phyloP scores from a whole-genome alignment of 495 filamentous ascomycete species.

The Neurospora pannonica region DNA sequence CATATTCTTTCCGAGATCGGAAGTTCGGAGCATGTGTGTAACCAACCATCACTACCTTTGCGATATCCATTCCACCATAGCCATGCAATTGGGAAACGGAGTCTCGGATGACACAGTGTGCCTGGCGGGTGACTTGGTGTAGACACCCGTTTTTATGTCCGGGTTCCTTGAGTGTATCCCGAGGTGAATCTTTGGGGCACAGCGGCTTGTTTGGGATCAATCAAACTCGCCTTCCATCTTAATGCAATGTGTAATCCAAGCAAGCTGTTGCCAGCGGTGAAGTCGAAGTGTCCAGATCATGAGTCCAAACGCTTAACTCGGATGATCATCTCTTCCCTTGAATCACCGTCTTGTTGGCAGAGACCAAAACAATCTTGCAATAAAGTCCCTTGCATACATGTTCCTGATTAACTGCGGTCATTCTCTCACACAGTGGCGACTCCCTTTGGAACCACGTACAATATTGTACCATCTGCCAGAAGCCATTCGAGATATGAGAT shows the following conservation, averaged over 20 bases:
- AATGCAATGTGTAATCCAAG: neutral
- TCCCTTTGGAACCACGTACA: neutral
- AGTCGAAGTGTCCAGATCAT: neutral
- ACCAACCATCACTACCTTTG: neutral
- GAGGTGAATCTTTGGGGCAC: neutral
- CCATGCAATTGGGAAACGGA: neutral
- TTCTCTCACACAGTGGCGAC: neutral
- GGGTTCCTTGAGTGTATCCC: neutral
- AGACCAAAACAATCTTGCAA: neutral
- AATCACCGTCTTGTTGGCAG: neutral
- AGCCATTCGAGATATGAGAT: neutral
- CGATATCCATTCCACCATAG: neutral
- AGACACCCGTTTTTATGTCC: neutral
- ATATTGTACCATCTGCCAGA: neutral
- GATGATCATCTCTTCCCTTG: neutral
- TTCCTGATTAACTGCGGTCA: neutral
- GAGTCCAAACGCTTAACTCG: neutral
- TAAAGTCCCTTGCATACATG: neutral
- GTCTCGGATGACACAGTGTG: neutral
- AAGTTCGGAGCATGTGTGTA: neutral
- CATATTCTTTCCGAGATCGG: neutral
- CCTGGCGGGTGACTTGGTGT: neutral
- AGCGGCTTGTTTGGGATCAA: neutral
- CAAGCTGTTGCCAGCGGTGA: neutral
- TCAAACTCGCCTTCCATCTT: neutral